Evolutionary conservation across 208 protist species (phyloP).

Genomic region (Leishmania gerbilli): DNA sequence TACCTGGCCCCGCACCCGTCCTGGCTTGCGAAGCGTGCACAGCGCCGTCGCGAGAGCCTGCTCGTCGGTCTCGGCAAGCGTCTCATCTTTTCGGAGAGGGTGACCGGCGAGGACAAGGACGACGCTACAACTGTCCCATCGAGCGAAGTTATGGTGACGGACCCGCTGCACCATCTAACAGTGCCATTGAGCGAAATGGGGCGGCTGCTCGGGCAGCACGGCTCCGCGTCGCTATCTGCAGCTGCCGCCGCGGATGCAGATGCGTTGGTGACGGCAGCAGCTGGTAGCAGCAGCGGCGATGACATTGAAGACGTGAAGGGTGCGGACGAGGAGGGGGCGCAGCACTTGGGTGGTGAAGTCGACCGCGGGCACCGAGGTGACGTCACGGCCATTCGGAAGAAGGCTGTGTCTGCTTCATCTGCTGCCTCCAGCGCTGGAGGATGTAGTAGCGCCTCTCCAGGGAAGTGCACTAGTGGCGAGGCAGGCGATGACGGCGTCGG

Average conservation of each 20-base stretch:
- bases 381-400: not conserved
- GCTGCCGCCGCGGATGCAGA: not conserved
- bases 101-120: conserved; percentile 49
- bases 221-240: not conserved
- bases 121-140: conserved; percentile 11
- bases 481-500: not conserved
- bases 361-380: not conserved
- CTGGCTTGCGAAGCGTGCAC: conserved; percentile 80
- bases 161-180: conserved; percentile 47
- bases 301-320: conserved; percentile 2
- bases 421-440: not conserved
- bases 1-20: conserved; percentile 84
- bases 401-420: not conserved
- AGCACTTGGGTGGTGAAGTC: not conserved
- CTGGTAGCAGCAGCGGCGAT: not conserved
- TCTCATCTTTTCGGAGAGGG: conserved; percentile 50
- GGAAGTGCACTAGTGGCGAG: not conserved
- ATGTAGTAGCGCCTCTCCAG: not conserved
- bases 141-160: conserved; percentile 32
- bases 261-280: not conserved
- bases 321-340: not conserved
- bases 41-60: conserved; percentile 59
- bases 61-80: conserved; percentile 73
- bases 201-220: conserved; percentile 17
- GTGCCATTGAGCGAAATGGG: conserved; percentile 43